Evolutionary conservation across 2,329 filamentous ascomycete genomes (phyloP).

Genomic region (Neophaeococcomyces aloes): DNA sequence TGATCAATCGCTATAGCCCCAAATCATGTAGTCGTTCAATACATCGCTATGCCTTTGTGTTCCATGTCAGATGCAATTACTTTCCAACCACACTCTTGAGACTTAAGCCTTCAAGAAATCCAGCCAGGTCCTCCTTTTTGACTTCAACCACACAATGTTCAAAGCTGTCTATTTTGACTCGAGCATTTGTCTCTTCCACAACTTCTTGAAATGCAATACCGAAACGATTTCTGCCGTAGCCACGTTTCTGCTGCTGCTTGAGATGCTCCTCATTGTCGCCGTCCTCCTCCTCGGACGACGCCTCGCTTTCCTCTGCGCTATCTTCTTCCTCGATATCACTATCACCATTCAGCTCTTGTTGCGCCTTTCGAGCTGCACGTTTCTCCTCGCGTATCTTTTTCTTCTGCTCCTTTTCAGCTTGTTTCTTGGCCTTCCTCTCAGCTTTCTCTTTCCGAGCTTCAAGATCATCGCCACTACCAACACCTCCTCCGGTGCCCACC

Average conservation of each 20-base stretch:
- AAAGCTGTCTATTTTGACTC: conserved; percentile 89
- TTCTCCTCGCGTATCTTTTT: conserved; percentile 52
- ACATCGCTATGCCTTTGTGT: background rate
- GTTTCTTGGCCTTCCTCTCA: conserved; percentile 55
- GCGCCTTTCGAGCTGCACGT: conserved; percentile 44
- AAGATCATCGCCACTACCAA: conserved; percentile 63
- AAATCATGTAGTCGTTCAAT: too few species aligned
- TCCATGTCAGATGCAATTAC: conserved; percentile 3
- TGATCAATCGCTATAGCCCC: too few species aligned
- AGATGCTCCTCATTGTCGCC: conserved; percentile 46
- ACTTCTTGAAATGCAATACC: conserved; percentile 94
- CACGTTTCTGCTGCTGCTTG: conserved; percentile 46
- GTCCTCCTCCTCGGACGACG: conserved; percentile 43
- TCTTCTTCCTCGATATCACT: conserved; percentile 51
- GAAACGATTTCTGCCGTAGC: conserved; percentile 76
- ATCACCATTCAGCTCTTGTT: conserved; percentile 44
- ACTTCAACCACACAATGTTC: conserved; percentile 97
- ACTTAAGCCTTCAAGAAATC: conserved; percentile 83
- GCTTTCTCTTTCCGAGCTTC: conserved; percentile 55
- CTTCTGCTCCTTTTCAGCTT: conserved; percentile 53
- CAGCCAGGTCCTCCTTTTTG: conserved; percentile 84
- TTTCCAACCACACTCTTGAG: conserved; percentile 69
- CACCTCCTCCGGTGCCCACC: conserved; percentile 79
- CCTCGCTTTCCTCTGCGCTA: conserved; percentile 45
- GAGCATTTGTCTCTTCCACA: conserved; percentile 76